These are phyloP conservation scores for Leptomonas pyrrhocoris DNA, from an alignment of 208 protist genomes.

Conservation along the genomic window DNA sequence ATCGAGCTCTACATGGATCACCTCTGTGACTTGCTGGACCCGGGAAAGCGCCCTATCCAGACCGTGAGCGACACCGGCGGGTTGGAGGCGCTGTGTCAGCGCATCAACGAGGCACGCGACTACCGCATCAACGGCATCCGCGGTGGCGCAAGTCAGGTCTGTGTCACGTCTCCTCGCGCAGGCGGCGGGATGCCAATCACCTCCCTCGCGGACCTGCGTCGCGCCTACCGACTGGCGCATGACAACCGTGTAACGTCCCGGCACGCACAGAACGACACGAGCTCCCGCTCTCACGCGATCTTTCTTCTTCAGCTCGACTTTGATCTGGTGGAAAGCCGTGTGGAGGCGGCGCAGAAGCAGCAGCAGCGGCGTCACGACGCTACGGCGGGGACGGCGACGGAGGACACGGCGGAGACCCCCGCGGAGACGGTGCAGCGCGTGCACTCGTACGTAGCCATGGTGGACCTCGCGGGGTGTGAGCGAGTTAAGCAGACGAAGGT, in stretches of 20 bases:
- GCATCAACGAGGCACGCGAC: slow-evolving; percentile 52
- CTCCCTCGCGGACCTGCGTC: slow-evolving; percentile 65
- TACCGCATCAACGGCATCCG: slow-evolving; percentile 30
- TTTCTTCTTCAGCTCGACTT: slow-evolving; percentile 88
- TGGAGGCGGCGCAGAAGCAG: background rate
- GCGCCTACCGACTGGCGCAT: slow-evolving; percentile 67
- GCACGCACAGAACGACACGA: slow-evolving; percentile 76
- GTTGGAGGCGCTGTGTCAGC: slow-evolving; percentile 66
- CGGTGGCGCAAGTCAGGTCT: slow-evolving; percentile 14
- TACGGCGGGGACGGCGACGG: background rate
- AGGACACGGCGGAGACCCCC: slow-evolving; percentile 6
- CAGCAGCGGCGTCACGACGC: background rate
- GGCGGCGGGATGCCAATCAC: slow-evolving; percentile 71
- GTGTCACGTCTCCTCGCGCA: slow-evolving; percentile 10
- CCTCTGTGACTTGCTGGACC: slow-evolving; percentile 77
- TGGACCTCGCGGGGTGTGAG: slow-evolving; percentile 98
- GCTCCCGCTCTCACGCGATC: slow-evolving; percentile 87
- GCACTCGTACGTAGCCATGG: slow-evolving; percentile 89
- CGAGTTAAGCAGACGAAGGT: slow-evolving; percentile 92
- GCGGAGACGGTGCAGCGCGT: slow-evolving; percentile 32
- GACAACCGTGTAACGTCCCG: slow-evolving; percentile 77
- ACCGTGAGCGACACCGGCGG: slow-evolving; percentile 75
- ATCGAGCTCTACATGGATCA: slow-evolving; percentile 91
- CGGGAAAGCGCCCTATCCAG: slow-evolving; percentile 64
- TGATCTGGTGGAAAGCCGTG: slow-evolving; percentile 35